These are phyloP conservation scores for Acephala macrosclerotiorum DNA, from an alignment of 2,329 filamentous ascomycete species.

Conservation along the genomic window DNA sequence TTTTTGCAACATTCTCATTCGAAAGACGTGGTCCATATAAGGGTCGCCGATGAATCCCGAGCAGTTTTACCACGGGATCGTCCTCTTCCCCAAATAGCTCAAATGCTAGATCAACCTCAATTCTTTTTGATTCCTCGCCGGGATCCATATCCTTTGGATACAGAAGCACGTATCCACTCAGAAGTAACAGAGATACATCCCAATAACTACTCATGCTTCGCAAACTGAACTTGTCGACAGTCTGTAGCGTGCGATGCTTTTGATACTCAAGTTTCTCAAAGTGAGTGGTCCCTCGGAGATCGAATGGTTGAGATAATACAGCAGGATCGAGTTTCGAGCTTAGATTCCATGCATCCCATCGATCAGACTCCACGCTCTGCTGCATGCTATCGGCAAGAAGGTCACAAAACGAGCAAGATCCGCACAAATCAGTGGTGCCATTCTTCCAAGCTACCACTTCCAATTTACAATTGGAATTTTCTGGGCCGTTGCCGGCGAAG, in stretches of 20 bases:
- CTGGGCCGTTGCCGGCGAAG: neutral
- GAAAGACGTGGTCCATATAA: neutral
- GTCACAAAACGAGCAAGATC: neutral
- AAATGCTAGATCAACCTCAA: neutral
- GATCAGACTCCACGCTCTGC: neutral
- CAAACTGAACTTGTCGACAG: neutral
- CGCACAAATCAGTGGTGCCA: neutral
- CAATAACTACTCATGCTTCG: no score
- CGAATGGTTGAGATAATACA: neutral
- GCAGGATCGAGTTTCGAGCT: neutral
- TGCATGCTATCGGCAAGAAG: neutral
- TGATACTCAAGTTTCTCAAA: neutral
- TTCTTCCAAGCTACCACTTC: neutral
- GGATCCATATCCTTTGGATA: no score
- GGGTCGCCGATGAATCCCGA: neutral
- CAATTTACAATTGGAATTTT: neutral
- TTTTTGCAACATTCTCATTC: neutral
- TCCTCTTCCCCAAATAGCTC: constrained; percentile 1
- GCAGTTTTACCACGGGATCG: neutral
- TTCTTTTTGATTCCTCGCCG: neutral
- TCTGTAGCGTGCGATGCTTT: neutral
- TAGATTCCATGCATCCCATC: no score
- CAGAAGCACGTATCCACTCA: neutral
- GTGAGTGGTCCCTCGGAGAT: neutral
- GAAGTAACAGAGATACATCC: no score